A percentile compares a stretch with the other conserved stretches of the same genome.
Conservation (phyloP, 208 protist species). For the Entamoeba dispar region DNA sequence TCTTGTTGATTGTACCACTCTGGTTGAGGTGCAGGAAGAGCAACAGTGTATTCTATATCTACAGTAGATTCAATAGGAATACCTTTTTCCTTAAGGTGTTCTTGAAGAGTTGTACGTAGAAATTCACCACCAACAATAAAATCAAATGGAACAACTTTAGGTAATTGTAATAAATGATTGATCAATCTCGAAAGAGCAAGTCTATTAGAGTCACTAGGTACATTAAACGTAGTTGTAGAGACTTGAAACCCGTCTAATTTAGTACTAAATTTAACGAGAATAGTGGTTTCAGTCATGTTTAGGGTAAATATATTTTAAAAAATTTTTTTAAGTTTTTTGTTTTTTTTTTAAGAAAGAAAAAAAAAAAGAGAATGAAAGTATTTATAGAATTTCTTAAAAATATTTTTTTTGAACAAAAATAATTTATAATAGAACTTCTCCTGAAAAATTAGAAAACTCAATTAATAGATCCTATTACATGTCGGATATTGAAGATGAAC, state of each 20-base stretch:
- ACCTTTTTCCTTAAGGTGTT: background rate
- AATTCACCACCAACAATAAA: background rate
- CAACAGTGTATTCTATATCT: background rate
- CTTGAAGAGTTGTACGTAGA: background rate
- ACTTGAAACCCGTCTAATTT: background rate
- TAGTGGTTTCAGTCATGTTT: background rate
- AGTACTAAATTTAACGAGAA: background rate
- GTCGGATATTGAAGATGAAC: background rate
- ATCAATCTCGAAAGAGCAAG: background rate
- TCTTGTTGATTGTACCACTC: background rate
- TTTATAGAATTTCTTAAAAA: too few species aligned
- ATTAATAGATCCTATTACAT: too few species aligned
- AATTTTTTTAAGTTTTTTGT: too few species aligned
- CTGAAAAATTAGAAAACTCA: too few species aligned
- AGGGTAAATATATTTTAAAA: background rate
- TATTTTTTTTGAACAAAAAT: too few species aligned
- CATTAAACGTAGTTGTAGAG: background rate
- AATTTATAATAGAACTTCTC: too few species aligned
- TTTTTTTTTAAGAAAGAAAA: too few species aligned
- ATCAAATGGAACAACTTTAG: background rate
- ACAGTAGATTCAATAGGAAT: background rate
- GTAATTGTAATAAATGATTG: background rate
- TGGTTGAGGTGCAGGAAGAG: background rate
- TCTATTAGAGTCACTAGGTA: background rate
- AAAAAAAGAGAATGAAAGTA: too few species aligned